These are phyloP conservation scores for Miscanthus lutarioriparius DNA, from an alignment of 176 grass and related monocot species.

Conservation along the genomic window DNA sequence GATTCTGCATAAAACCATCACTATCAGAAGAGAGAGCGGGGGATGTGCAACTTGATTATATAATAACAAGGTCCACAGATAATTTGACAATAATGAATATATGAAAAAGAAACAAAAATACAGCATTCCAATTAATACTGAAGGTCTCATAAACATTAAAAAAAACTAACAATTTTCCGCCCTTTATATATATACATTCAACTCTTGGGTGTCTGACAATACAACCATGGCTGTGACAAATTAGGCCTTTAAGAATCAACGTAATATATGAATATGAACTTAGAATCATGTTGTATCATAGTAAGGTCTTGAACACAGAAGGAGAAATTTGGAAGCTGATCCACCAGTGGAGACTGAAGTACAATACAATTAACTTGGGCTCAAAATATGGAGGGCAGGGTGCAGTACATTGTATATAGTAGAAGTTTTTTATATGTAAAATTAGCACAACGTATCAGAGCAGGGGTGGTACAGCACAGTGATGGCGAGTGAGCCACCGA, in stretches of 20 bases:
- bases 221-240: too few species aligned
- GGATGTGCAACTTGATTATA: not conserved
- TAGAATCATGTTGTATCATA: slow-evolving; percentile 12
- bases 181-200: too few species aligned
- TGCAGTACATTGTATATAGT: not conserved
- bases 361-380: not conserved
- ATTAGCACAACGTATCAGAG: too few species aligned
- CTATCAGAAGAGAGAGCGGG: slow-evolving; percentile 5
- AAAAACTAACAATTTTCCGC: not conserved
- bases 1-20: slow-evolving; percentile 49
- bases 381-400: not conserved
- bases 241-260: too few species aligned
- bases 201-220: too few species aligned
- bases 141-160: not conserved
- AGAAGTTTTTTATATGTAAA: too few species aligned
- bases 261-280: too few species aligned
- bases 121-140: not conserved
- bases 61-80: not conserved
- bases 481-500: too few species aligned
- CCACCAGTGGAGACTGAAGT: not conserved
- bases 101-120: slow-evolving; percentile 11
- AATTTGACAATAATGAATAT: not conserved
- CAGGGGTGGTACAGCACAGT: too few species aligned
- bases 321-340: not conserved
- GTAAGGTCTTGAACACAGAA: not conserved